Evolutionary conservation across 2,329 filamentous ascomycete species (phyloP), one percentile per base, ranked within the genome.

Genomic region (Aspergillus pseudotamarii): DNA sequence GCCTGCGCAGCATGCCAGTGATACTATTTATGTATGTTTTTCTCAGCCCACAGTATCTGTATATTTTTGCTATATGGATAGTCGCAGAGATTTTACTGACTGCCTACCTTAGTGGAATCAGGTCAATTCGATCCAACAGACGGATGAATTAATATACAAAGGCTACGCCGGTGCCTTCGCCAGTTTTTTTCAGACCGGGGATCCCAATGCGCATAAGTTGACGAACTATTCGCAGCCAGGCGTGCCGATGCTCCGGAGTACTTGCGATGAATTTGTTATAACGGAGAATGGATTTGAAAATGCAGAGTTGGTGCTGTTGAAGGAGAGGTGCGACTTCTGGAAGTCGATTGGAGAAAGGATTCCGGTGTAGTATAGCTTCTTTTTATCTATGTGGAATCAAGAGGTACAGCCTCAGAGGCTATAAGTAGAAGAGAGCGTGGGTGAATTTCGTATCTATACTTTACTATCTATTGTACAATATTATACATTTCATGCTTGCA

Each of bases 141-240:
- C 80, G 0, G 80, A 89, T 64, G 79, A 82, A 0, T 65, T 84
- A 0, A 84, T 84, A 6, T 89, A 89, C 64, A 65, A 83, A 21
- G 86, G 84, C 12, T 89, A 83, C 64, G 73, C 83, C 1, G 87
- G 88, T 5, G 86, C 86, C 0, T 83, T 89, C 69, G 86, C 84
- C 0, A 86, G 83, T 28, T 89, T 88, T 72, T 84, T 89, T 62
- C 80, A 85, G 71, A 86, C 84, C 0, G 85, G 85, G 0, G 81
- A 88, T 71, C 85, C 87, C 0, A 88, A 89, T 68, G 75, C 79
- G 14, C 79, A 85, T 62, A 88, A 88, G 63, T 64, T 88, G 41
- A 87, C 85, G 0, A 77, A 80, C 59, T 63, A 63, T 1, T 54
- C 73, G 74, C 19, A 82, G 77, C 62, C 60, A 1, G 71, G 69